Percentiles rank a stretch among this genome's conserved stretches.
Evolutionary conservation across 805 yeast genomes (phyloP).

Genomic region (Schizosaccharomyces osmophilus): DNA sequence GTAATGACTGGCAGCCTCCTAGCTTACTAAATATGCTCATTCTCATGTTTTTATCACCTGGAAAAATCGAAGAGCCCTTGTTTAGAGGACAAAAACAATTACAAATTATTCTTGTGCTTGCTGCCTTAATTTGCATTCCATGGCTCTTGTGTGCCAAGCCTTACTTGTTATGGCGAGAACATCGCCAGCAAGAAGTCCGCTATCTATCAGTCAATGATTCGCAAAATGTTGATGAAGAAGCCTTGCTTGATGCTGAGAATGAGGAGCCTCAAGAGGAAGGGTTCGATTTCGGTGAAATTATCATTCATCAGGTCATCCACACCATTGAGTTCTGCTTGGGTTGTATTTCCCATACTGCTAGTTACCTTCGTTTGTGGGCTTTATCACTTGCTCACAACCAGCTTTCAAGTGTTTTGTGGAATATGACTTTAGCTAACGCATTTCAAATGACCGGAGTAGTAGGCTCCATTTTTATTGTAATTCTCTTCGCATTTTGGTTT

Average conservation of each 20-base stretch:
- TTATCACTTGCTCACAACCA: conserved; percentile 91
- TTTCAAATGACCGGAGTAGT: conserved; percentile 39
- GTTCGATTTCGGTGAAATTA: conserved; percentile 69
- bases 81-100: conserved; percentile 57
- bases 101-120: conserved; percentile 43
- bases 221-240: conserved; percentile 15
- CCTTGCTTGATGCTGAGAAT: conserved; percentile 10
- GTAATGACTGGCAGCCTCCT: conserved; percentile 57
- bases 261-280: conserved; percentile 18
- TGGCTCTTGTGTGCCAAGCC: conserved; percentile 77
- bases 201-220: conserved; percentile 21
- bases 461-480: conserved; percentile 52
- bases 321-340: conserved; percentile 93
- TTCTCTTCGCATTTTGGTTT: conserved; percentile 88
- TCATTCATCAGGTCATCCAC: conserved; percentile 92
- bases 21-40: conserved; percentile 84
- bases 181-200: conserved; percentile 25
- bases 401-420: conserved; percentile 82
- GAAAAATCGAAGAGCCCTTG: conserved; percentile 54
- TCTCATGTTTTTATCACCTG: conserved; percentile 87
- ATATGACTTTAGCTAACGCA: conserved; percentile 71
- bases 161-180: conserved; percentile 34
- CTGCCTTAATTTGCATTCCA: conserved; percentile 81
- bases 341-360: conserved; percentile 96
- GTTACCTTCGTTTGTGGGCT: conserved; percentile 91